These are phyloP conservation scores for Azolla pinnata DNA, from an alignment of 75 land plant genomes.

Conservation along the genomic window DNA sequence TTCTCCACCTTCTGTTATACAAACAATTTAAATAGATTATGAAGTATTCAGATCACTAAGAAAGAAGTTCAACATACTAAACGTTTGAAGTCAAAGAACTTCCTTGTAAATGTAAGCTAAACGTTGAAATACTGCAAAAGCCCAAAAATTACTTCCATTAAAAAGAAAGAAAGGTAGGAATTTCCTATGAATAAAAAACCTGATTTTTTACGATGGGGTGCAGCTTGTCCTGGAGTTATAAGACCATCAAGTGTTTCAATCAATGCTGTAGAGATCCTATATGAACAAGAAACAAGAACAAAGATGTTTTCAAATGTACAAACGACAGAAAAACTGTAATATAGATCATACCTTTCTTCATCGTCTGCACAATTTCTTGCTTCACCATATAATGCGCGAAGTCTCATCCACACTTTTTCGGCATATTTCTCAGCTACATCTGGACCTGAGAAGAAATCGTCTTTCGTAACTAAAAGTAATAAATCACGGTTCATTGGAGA, in stretches of 20 bases:
- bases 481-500: no score
- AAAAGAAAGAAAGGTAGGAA: not conserved
- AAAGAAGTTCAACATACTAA: no score
- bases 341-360: constrained; percentile 83
- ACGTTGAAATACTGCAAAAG: no score
- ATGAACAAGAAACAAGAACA: not conserved
- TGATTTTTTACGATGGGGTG: constrained; percentile 22
- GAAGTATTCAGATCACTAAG: not conserved
- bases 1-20: constrained; percentile 46
- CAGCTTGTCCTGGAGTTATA: constrained; percentile 17
- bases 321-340: constrained; percentile 1
- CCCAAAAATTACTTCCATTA: not conserved
- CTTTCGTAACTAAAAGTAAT: no score
- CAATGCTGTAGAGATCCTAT: constrained; percentile 15
- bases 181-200: constrained; percentile 6
- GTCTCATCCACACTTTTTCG: constrained; percentile 37
- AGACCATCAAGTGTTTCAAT: constrained; percentile 12
- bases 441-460: constrained; percentile 70
- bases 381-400: constrained; percentile 42
- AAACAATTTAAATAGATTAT: not conserved
- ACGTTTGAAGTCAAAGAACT: not conserved
- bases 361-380: constrained; percentile 64
- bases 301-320: not conserved
- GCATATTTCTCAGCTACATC: constrained; percentile 58
- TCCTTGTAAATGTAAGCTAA: no score